Base-by-base conservation (phyloP, 192 early-diverging fungal genomes). In the Podila verticillata region DNA sequence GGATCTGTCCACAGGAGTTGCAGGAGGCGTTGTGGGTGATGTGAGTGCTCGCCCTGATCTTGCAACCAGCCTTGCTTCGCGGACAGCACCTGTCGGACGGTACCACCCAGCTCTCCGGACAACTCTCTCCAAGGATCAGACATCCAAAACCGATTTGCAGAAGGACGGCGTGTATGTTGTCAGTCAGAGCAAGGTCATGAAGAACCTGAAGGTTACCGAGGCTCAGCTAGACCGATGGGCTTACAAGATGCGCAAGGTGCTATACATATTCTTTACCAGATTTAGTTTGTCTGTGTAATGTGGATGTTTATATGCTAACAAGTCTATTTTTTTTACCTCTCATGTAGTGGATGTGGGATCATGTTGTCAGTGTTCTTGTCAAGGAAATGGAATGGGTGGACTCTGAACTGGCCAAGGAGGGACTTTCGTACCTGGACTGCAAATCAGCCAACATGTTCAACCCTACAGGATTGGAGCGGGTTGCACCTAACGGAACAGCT, bases 361-460 rank as follows among this genome's bases (percentile, higher is more conserved):
- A 39, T 15, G 35, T 80, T 54, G 60, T 80, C 32, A 65, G 24
- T 32, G 60, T 68, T 48, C 57, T 80, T 20, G 66, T 64, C 30
- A 68, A 28, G 13, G 70, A 80, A 36, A 80, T 80, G 77, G 77
- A 64, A 44, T 26, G 47, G 4, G 70, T 80, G 15, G 77, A 80
- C 24, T 61, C 48, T 30, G 77, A 72, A n/a, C 44, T 80, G 61
- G 70, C 70, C 6, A 72, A 63, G 47, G 36, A 72, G 32, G 66
- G 66, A 35, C 49, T 80, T 2, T 72, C 70, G 3, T 80, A 80
- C 28, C 35, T 80, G 60, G 77, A 80, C 44, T 80, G 77, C 51
- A 80, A 80, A 31, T 70, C 68, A 19, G 77, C 77, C 5, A 80
- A 70, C 30, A 80, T 80, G 77, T 80, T 80, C 47, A 72, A 68